These are phyloP conservation scores for Chlamydomonas sphaeroides DNA, from an alignment of 139 green algal species.

Conservation along the genomic window DNA sequence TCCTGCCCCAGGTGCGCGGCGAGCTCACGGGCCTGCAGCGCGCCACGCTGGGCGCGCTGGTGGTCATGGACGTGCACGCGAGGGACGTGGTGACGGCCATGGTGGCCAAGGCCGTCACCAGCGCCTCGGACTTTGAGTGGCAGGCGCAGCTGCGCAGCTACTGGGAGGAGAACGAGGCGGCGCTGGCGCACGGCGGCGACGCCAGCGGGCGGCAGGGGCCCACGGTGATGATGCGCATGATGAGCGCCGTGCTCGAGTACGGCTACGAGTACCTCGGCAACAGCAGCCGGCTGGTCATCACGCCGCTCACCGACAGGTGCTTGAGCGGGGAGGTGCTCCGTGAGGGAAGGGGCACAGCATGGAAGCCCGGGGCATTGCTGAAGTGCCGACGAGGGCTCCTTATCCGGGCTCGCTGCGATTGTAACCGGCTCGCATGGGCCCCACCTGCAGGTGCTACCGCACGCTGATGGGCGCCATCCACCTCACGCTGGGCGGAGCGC, in stretches of 20 bases:
- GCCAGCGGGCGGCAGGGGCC: slow-evolving; percentile 36
- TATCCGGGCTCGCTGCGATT: no score
- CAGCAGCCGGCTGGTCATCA: slow-evolving; percentile 77
- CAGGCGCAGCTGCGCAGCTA: slow-evolving; percentile 80
- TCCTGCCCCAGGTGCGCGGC: slow-evolving; percentile 60
- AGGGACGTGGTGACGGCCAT: slow-evolving; percentile 71
- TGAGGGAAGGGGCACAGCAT: no score
- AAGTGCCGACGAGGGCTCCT: no score
- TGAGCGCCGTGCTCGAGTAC: slow-evolving; percentile 56
- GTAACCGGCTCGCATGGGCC: no score
- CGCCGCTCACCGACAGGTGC: slow-evolving; percentile 54
- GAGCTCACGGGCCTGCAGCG: slow-evolving; percentile 80
- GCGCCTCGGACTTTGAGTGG: slow-evolving; percentile 65
- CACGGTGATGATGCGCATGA: slow-evolving; percentile 54
- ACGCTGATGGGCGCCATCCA: slow-evolving; percentile 86
- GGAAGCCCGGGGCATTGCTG: no score
- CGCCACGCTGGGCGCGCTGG: slow-evolving; percentile 77
- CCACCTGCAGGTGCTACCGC: slow-evolving; percentile 76
- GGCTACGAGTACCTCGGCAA: slow-evolving; percentile 88
- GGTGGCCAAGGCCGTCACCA: slow-evolving; percentile 46
- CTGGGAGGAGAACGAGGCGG: slow-evolving; percentile 67
- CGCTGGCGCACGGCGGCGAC: slow-evolving; percentile 31
- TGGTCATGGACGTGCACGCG: slow-evolving; percentile 86
- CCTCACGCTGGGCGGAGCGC: slow-evolving; percentile 81
- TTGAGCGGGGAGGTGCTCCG: no score